A percentile compares a stretch with the other conserved stretches of the same genome.
These are phyloP conservation scores for Penicillium sp. DNA, from an alignment of 2,329 filamentous ascomycete species.

Conservation along the genomic window DNA sequence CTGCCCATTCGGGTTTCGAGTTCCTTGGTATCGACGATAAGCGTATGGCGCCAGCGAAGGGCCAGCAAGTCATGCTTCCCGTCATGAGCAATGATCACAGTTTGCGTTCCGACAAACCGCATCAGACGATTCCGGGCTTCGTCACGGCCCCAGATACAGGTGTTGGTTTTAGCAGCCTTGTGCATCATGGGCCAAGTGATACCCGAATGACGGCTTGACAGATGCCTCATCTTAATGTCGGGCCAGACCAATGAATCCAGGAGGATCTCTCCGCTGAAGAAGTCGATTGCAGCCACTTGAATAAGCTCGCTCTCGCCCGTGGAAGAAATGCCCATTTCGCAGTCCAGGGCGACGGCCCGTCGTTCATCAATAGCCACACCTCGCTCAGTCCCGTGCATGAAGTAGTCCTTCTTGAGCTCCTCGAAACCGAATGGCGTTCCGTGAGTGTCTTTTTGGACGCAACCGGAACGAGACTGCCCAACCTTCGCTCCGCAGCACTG, in stretches of 20 bases:
- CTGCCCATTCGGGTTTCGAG: slow-evolving; percentile 13
- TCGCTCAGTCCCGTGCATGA: slow-evolving; percentile 1
- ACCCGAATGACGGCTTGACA: slow-evolving; percentile 53
- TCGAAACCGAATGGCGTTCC: neutral
- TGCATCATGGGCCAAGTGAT: slow-evolving; percentile 41
- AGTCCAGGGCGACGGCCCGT: slow-evolving; percentile 50
- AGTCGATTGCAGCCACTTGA: slow-evolving; percentile 52
- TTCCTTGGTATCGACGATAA: slow-evolving; percentile 45
- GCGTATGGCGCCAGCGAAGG: too few species aligned
- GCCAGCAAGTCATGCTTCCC: slow-evolving; percentile 44
- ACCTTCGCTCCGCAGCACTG: neutral
- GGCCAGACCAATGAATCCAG: slow-evolving; percentile 54
- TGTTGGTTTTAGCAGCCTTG: slow-evolving; percentile 4
- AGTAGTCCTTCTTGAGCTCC: neutral
- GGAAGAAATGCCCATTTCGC: slow-evolving; percentile 52
- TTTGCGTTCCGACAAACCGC: slow-evolving; percentile 46
- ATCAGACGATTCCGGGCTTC: slow-evolving; percentile 45
- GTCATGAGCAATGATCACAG: slow-evolving; percentile 51
- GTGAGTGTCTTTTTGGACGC: neutral
- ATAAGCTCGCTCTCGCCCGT: slow-evolving; percentile 52
- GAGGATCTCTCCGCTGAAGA: slow-evolving; percentile 49
- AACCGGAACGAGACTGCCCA: neutral
- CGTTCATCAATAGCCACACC: neutral
- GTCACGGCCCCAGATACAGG: slow-evolving; percentile 44
- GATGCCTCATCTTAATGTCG: slow-evolving; percentile 46